Conservation (phyloP, 257 asterid species). For the Forsythia viridissima region DNA sequence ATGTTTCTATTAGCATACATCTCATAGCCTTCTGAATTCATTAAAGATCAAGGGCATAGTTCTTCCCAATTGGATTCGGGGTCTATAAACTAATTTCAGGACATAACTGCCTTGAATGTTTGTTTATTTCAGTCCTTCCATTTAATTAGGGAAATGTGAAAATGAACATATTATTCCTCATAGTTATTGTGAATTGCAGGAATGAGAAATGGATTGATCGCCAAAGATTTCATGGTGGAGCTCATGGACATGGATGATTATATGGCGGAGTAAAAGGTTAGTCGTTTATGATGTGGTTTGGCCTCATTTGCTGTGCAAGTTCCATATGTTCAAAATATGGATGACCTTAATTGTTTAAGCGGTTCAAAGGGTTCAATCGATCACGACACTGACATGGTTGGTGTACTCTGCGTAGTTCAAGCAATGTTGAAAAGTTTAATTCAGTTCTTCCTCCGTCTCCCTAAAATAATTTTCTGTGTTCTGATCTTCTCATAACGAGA, state of each 20-base stretch:
- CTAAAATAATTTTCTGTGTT: background rate
- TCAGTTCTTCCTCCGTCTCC: background rate
- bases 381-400: background rate
- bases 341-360: background rate
- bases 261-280: background rate
- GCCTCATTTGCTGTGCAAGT: background rate
- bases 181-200: conserved; percentile 31
- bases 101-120: background rate
- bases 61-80: background rate
- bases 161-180: background rate
- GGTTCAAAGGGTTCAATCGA: background rate
- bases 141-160: background rate
- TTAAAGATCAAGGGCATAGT: background rate
- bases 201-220: conserved; percentile 27
- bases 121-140: background rate
- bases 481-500: background rate
- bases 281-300: background rate
- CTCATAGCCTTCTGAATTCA: background rate
- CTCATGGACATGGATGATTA: background rate
- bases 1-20: background rate
- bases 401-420: background rate
- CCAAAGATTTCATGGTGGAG: conserved; percentile 20
- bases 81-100: background rate
- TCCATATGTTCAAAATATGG: background rate
- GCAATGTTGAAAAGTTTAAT: background rate